phyloP scores from a whole-genome alignment of 2,329 filamentous ascomycete genomes.

The Microsporum audouinii region DNA sequence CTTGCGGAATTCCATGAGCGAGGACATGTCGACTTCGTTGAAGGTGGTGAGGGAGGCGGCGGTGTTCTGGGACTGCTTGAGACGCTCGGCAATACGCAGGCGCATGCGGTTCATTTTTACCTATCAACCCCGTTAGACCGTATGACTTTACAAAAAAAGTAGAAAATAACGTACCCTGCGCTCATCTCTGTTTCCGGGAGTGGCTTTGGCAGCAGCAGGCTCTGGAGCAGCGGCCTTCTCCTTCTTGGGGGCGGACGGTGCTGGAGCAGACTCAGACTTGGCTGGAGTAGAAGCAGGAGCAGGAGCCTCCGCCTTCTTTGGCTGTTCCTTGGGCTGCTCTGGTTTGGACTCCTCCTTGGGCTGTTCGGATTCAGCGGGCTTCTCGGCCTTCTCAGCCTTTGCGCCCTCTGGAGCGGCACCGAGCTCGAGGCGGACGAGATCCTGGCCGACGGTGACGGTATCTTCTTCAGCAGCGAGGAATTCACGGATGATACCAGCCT shows the following conservation, averaged over 20 bases:
- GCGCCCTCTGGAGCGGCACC: conserved; percentile 48
- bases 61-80: conserved; percentile 99
- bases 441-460: conserved; percentile 87
- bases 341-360: not conserved
- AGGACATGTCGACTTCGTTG: conserved; percentile 99
- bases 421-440: conserved; percentile 74
- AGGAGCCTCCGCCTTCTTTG: conserved; percentile 21
- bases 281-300: not conserved
- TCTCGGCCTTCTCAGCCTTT: conserved; percentile 12
- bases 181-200: conserved; percentile 69
- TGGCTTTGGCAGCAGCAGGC: conserved; percentile 17
- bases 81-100: conserved; percentile 85
- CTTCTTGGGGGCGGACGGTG: conserved; percentile 16
- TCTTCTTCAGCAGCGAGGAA: conserved; percentile 87
- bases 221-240: conserved; percentile 19
- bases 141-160: not conserved
- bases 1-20: conserved; percentile 92
- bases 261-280: conserved; percentile 1
- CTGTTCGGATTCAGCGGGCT: not conserved
- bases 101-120: conserved; percentile 99
- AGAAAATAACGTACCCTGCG: conserved; percentile 54
- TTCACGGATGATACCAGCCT: conserved; percentile 83
- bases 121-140: conserved; percentile 33
- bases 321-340: conserved; percentile 12
- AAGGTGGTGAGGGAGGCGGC: conserved; percentile 95